Percentiles rank a stretch among this genome's conserved stretches.
phyloP scores from a whole-genome alignment of 2,329 filamentous ascomycete genomes.

The Dryadomyces quercivorus region DNA sequence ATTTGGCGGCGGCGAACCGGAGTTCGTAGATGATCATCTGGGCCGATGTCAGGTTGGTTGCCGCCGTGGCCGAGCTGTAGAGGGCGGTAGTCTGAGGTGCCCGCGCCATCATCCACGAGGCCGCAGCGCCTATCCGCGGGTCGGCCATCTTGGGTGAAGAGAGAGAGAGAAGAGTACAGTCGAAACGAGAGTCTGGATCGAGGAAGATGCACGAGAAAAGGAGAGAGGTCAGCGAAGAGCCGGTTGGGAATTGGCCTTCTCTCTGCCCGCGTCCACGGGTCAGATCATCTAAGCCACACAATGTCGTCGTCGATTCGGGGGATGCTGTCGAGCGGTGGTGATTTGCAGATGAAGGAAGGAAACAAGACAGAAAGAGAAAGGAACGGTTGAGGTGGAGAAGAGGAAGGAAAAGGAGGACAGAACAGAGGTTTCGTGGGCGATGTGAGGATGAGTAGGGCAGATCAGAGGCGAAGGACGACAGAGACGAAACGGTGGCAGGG shows the following conservation, averaged over 20 bases:
- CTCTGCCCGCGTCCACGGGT: constrained; percentile 22
- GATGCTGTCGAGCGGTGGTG: constrained; percentile 17
- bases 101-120: not conserved
- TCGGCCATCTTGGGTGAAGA: not conserved
- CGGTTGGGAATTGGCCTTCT: constrained; percentile 18
- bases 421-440: too few species aligned
- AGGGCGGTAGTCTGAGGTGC: not conserved
- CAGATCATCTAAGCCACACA: constrained; percentile 31
- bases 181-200: not conserved
- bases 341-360: constrained; percentile 11
- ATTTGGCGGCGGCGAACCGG: constrained; percentile 40
- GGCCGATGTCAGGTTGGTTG: constrained; percentile 29
- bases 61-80: not conserved
- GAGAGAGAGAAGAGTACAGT: not conserved
- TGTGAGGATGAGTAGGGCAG: too few species aligned
- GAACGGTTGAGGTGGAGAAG: constrained; percentile 6
- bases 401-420: too few species aligned
- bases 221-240: constrained; percentile 2
- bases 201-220: not conserved
- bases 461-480: too few species aligned
- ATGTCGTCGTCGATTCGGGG: constrained; percentile 14
- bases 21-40: constrained; percentile 35
- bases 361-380: constrained; percentile 8
- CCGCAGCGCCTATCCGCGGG: too few species aligned
- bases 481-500: too few species aligned